Conservation (phyloP, 805 yeast species). For the Candida succiphila region DNA sequence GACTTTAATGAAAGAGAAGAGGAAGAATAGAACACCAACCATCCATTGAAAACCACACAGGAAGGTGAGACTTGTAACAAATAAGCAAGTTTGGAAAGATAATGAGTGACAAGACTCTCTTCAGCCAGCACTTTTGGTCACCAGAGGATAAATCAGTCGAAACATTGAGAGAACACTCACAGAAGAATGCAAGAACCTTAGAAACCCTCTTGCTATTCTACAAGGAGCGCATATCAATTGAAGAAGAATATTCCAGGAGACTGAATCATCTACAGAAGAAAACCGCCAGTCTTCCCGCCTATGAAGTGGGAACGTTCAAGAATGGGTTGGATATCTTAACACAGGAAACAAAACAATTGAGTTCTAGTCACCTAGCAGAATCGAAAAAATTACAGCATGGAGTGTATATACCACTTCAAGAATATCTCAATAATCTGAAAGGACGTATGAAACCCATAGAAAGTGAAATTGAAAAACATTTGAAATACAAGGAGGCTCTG, state of each 20-base stretch:
- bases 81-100: too few species aligned
- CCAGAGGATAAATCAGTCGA: constrained; percentile 50
- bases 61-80: too few species aligned
- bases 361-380: constrained; percentile 43
- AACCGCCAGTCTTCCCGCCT: constrained; percentile 9
- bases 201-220: constrained; percentile 39
- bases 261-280: constrained; percentile 41
- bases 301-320: constrained; percentile 44
- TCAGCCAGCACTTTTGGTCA: constrained; percentile 33
- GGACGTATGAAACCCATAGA: constrained; percentile 50
- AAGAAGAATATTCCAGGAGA: constrained; percentile 59
- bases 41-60: too few species aligned
- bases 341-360: constrained; percentile 49
- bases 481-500: constrained; percentile 32
- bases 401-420: constrained; percentile 39
- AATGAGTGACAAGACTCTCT: constrained; percentile 2
- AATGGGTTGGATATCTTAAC: constrained; percentile 49
- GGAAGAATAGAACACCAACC: too few species aligned
- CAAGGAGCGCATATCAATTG: constrained; percentile 50
- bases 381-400: constrained; percentile 41
- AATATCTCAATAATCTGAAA: constrained; percentile 40
- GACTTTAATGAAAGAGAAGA: too few species aligned
- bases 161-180: constrained; percentile 44
- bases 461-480: constrained; percentile 43
- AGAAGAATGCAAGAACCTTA: constrained; percentile 48